Evolutionary conservation across 768 basidiomycete species (phyloP).

Genomic region (Pulveroboletus sp.): DNA sequence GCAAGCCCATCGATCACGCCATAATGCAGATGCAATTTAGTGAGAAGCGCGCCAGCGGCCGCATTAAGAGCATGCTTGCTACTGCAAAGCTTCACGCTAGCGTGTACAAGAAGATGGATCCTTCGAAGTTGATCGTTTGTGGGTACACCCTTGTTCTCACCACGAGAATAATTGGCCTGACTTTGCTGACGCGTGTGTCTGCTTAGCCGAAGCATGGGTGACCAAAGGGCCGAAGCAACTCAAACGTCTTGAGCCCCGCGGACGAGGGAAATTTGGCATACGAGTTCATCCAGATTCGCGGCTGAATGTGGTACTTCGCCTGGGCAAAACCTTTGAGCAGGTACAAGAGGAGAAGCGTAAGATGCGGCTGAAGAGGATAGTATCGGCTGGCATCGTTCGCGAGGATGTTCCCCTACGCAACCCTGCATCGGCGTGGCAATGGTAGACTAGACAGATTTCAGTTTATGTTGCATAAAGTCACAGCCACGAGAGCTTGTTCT

Average conservation of each 20-base stretch:
- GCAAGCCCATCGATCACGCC: constrained; percentile 90
- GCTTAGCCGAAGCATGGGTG: constrained; percentile 89
- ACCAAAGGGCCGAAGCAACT: constrained; percentile 70
- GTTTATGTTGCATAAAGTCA: neutral
- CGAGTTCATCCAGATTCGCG: constrained; percentile 74
- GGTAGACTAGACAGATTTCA: constrained; percentile 41
- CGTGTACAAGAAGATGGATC: constrained; percentile 70
- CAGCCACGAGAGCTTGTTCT: constrained; percentile 2
- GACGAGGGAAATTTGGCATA: constrained; percentile 77
- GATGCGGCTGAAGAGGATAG: constrained; percentile 71
- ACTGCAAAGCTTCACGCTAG: constrained; percentile 84
- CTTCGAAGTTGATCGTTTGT: constrained; percentile 80
- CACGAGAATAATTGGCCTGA: neutral
- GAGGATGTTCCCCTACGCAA: constrained; percentile 82
- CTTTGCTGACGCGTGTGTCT: constrained; percentile 4
- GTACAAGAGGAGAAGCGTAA: constrained; percentile 57
- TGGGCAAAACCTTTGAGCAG: constrained; percentile 77
- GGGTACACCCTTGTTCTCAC: constrained; percentile 31
- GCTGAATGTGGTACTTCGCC: constrained; percentile 72
- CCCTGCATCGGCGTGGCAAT: constrained; percentile 69
- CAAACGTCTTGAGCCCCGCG: constrained; percentile 76
- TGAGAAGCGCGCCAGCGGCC: constrained; percentile 83
- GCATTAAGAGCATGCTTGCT: constrained; percentile 86
- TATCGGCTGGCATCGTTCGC: constrained; percentile 74
- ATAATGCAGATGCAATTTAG: constrained; percentile 97